These are phyloP conservation scores for Trifolium dubium DNA, from an alignment of 306 rosid species.

Conservation along the genomic window DNA sequence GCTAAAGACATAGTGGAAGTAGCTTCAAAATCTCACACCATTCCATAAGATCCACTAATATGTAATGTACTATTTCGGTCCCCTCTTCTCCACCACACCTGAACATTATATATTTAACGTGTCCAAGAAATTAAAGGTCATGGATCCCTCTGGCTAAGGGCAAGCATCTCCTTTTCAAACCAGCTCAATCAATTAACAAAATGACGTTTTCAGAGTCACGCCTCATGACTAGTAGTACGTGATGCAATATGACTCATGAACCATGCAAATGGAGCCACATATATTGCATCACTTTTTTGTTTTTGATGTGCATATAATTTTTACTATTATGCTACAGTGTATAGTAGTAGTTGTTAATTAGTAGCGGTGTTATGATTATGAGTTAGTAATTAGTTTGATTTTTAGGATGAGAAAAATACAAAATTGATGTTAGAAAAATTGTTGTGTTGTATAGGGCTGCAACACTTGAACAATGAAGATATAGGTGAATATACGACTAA, in stretches of 20 bases:
- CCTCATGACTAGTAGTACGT: slow-evolving; percentile 31
- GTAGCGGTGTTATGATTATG: too few relatives aligned
- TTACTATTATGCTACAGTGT: too few relatives aligned
- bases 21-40: slow-evolving; percentile 45
- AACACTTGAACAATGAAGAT: too few relatives aligned
- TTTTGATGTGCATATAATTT: too few relatives aligned
- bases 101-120: slow-evolving; percentile 23
- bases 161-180: slow-evolving; percentile 22
- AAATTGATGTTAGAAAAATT: too few relatives aligned
- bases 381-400: too few relatives aligned
- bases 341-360: too few relatives aligned
- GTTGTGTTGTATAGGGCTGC: too few relatives aligned
- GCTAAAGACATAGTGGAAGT: slow-evolving; percentile 36
- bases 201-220: slow-evolving; percentile 46
- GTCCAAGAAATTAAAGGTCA: slow-evolving; percentile 23
- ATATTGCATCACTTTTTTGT: neutral
- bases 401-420: too few relatives aligned
- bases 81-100: slow-evolving; percentile 47
- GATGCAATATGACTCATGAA: slow-evolving; percentile 35
- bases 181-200: slow-evolving; percentile 31
- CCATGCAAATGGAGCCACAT: slow-evolving; percentile 39
- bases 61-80: slow-evolving; percentile 39
- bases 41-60: slow-evolving; percentile 15
- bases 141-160: slow-evolving; percentile 42
- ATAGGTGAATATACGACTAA: too few relatives aligned